Evolutionary conservation across 176 grass and related monocot genomes (phyloP).

Genomic region (Rhynchospora breviuscula): DNA sequence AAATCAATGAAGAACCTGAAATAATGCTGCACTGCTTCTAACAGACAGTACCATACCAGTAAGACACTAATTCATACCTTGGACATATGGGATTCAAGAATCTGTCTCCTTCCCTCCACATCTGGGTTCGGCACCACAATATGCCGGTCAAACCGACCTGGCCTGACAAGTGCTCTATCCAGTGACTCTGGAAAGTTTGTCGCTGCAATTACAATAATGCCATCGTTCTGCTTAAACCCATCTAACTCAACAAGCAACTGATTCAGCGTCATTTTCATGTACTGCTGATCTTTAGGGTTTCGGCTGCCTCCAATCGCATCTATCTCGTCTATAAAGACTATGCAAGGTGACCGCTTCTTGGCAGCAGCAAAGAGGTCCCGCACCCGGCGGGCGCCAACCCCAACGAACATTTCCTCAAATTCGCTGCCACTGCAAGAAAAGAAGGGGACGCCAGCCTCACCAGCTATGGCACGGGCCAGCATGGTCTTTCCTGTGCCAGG

Average conservation of each 20-base stretch:
- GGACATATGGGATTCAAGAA: slow-evolving; percentile 82
- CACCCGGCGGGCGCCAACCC: slow-evolving; percentile 82
- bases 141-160: slow-evolving; percentile 82
- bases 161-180: slow-evolving; percentile 92
- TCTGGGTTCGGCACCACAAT: slow-evolving; percentile 96
- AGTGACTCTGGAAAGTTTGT: slow-evolving; percentile 89
- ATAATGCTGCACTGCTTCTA: not conserved
- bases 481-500: slow-evolving; percentile 98
- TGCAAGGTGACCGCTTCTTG: slow-evolving; percentile 88
- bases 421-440: slow-evolving; percentile 94
- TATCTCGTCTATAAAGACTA: slow-evolving; percentile 97
- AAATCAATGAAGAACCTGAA: not conserved
- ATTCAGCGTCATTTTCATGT: slow-evolving; percentile 97
- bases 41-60: not conserved
- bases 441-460: slow-evolving; percentile 91
- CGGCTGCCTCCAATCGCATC: slow-evolving; percentile 91
- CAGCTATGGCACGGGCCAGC: slow-evolving; percentile 92
- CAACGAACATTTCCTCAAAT: slow-evolving; percentile 99
- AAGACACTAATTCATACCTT: slow-evolving; percentile 46
- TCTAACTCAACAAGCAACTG: slow-evolving; percentile 93
- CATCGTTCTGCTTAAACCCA: slow-evolving; percentile 98
- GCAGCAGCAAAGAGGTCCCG: slow-evolving; percentile 83
- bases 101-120: slow-evolving; percentile 81
- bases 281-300: slow-evolving; percentile 93
- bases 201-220: slow-evolving; percentile 88